phyloP scores from a whole-genome alignment of 202 grass and related monocot genomes.

The Hordeum pubiflorum region DNA sequence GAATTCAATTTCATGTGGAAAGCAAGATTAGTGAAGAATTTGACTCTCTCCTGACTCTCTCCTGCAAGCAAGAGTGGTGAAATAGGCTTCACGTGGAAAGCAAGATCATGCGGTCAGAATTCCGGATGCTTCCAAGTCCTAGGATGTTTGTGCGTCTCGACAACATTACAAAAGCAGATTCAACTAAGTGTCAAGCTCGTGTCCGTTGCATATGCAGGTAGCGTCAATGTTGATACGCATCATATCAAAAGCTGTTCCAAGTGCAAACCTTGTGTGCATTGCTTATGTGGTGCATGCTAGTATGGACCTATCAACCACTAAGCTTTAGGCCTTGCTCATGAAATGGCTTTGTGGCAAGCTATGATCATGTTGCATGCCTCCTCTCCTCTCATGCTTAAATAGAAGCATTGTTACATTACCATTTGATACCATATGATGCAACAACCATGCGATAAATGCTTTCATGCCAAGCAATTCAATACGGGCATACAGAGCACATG shows the following conservation, averaged over 20 bases:
- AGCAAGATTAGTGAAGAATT: too few relatives aligned
- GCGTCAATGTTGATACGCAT: neutral
- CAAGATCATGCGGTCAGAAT: too few relatives aligned
- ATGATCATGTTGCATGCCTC: too few relatives aligned
- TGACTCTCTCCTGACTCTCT: too few relatives aligned
- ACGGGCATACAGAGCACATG: neutral
- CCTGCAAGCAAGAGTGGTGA: too few relatives aligned
- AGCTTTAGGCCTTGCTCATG: neutral
- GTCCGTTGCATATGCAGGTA: neutral
- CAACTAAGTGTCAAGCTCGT: neutral
- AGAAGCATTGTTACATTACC: neutral
- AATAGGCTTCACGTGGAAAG: too few relatives aligned
- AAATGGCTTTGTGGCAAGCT: too few relatives aligned
- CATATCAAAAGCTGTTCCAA: neutral
- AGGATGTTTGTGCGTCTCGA: neutral
- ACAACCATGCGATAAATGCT: neutral
- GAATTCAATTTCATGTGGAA: too few relatives aligned
- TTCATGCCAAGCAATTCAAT: neutral
- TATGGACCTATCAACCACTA: neutral
- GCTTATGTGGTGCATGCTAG: too few relatives aligned
- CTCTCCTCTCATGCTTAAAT: neutral
- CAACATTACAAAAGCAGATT: neutral
- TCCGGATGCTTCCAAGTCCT: neutral
- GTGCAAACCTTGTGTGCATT: too few relatives aligned
- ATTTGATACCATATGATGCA: neutral